Evolutionary conservation across 495 filamentous ascomycete genomes (phyloP), one percentile per base, ranked within the genome.

Genomic region (Penicillium coprophilum): DNA sequence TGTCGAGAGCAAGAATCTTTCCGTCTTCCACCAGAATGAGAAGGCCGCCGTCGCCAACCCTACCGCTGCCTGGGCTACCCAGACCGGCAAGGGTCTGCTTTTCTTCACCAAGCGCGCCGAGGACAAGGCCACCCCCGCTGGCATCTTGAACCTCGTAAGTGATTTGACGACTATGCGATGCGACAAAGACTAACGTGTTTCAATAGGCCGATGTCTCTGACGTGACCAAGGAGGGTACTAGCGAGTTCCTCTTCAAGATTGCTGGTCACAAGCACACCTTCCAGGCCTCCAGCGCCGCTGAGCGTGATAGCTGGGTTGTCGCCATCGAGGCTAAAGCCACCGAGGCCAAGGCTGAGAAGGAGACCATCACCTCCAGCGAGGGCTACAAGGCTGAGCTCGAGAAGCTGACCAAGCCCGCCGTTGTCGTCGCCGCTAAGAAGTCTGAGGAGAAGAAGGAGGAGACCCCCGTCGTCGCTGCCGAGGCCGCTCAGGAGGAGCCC

Each of bases 11-110:
- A 88, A 94, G 74, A 77, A 88, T 66, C 79, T 96, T 36, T 66
- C 77, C 58, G 73, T 73, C 58, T 97, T 89, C 78, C 82, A 95
- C 66, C 86, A 87, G 74, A 86, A 86, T 63, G 94, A 96, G 82
- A 95, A 97, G 87, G 75, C 87, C 44, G 71, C 77, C 38, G 74
- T 87, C 57, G 88, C 88, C 59, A 86, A 93, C 76, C 83, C 89
- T 49, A 88, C 85, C 62, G 87, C 84, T 63, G 87, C 94, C 40
- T 96, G 95, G 88, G 90, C 92, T 53, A 85, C 81, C 58, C 84
- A 95, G 77, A 97, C 94, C 56, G 92, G 94, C 67, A 96, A 95
- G 82, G 94, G 94, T 73, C 87, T 98, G 7, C 77, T 97, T 32
- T 96, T 94, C 81, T 91, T 90, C 74, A 84, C 85, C 72, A 97